A percentile compares a stretch with the other conserved stretches of the same genome.
phyloP scores from a whole-genome alignment of 805 yeast genomes.

The Wickerhamomyces pijperi region DNA sequence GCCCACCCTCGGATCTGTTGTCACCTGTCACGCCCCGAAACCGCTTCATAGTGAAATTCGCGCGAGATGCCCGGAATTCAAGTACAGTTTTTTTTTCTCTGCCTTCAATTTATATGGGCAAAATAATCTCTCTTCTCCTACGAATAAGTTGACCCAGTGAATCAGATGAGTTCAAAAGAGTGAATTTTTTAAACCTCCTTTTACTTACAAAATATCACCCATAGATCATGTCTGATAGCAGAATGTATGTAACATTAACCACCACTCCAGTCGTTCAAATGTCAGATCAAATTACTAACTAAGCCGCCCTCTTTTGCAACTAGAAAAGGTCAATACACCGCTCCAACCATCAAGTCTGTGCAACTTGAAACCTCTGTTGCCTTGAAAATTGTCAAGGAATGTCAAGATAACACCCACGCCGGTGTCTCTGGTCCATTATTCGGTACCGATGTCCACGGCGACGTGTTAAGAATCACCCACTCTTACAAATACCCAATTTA shows the following conservation, averaged over 20 bases:
- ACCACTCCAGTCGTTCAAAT: too few relatives aligned
- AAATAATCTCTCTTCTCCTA: too few relatives aligned
- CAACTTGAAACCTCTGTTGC: conserved; percentile 26
- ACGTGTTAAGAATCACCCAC: conserved; percentile 38
- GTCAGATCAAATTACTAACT: conserved; percentile 2
- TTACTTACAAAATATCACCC: too few relatives aligned
- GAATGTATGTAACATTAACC: too few relatives aligned
- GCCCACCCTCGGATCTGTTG: too few relatives aligned
- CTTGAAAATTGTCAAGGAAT: conserved; percentile 53
- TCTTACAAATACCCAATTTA: conserved; percentile 55
- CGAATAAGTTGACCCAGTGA: too few relatives aligned
- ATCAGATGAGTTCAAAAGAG: too few relatives aligned
- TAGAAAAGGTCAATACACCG: conserved; percentile 7
- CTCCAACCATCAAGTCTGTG: conserved; percentile 12
- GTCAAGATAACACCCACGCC: conserved; percentile 51
- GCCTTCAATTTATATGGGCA: too few relatives aligned
- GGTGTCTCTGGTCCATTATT: conserved; percentile 60
- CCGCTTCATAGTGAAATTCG: too few relatives aligned
- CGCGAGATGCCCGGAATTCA: not conserved
- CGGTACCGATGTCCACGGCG: conserved; percentile 54
- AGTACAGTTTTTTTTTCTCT: too few relatives aligned
- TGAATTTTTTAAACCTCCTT: too few relatives aligned
- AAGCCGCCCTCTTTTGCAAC: not conserved
- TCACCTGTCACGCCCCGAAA: not conserved
- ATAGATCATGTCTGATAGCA: too few relatives aligned